Percentiles rank a stretch among this genome's conserved stretches.
These are phyloP conservation scores for Haberlea rhodopensis DNA, from an alignment of 257 asterid genomes.

Conservation along the genomic window DNA sequence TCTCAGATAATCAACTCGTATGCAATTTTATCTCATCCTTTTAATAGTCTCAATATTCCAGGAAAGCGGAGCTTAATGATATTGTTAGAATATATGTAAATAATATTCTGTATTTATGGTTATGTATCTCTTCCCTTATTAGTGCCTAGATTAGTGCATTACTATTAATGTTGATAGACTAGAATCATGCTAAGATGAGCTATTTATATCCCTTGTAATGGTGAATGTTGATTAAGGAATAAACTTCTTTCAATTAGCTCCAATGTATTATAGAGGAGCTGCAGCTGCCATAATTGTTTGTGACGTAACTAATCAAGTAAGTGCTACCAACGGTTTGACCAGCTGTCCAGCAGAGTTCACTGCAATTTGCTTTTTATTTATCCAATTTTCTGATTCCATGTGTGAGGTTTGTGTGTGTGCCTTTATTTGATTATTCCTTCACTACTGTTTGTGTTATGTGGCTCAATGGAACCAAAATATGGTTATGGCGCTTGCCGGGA, in stretches of 20 bases:
- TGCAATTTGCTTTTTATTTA: not conserved
- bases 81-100: too few relatives aligned
- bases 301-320: slow-evolving; percentile 84
- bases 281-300: slow-evolving; percentile 96
- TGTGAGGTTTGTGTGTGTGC: slow-evolving; percentile 9
- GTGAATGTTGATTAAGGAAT: too few relatives aligned
- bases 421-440: not conserved
- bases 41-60: not conserved
- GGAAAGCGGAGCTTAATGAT: not conserved
- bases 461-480: slow-evolving; percentile 61
- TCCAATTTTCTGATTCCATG: not conserved
- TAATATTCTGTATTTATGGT: too few relatives aligned
- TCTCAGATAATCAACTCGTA: not conserved
- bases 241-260: too few relatives aligned
- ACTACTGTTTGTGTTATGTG: slow-evolving; percentile 18
- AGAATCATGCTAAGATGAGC: too few relatives aligned
- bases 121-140: too few relatives aligned
- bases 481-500: slow-evolving; percentile 89
- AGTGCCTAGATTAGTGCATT: too few relatives aligned
- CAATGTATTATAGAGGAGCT: slow-evolving; percentile 97
- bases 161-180: too few relatives aligned
- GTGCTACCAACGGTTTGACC: not conserved
- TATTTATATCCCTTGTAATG: too few relatives aligned
- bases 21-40: not conserved
- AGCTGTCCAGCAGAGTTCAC: not conserved